Percentiles rank a stretch among this genome's conserved stretches.
Evolutionary conservation across 2,329 filamentous ascomycete genomes (phyloP).

Genomic region (Phaeophleospora eucalypticola): DNA sequence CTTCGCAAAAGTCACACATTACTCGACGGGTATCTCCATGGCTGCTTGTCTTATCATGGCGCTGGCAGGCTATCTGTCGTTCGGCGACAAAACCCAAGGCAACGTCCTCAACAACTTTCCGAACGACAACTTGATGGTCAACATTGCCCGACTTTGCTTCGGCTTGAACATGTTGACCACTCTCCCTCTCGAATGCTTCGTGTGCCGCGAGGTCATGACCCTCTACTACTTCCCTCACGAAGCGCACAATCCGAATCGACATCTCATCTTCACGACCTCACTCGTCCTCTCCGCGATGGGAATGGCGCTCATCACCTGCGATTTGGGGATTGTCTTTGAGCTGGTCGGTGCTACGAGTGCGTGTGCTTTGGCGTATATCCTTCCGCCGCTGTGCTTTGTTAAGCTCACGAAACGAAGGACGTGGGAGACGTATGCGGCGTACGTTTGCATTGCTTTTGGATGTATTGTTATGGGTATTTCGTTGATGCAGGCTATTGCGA

Average conservation of each 20-base stretch:
- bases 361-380: slow-evolving; percentile 88
- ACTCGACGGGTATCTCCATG: slow-evolving; percentile 85
- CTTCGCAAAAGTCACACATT: slow-evolving; percentile 89
- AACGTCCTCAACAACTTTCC: slow-evolving; percentile 99
- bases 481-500: slow-evolving; percentile 65
- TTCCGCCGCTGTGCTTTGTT: slow-evolving; percentile 92
- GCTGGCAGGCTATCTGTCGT: slow-evolving; percentile 83
- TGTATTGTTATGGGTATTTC: slow-evolving; percentile 75
- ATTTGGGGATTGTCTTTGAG: slow-evolving; percentile 91
- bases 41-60: slow-evolving; percentile 88
- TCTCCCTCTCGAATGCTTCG: slow-evolving; percentile 91
- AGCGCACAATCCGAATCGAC: slow-evolving; percentile 76
- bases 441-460: slow-evolving; percentile 73
- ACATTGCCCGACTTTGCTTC: slow-evolving; percentile 90
- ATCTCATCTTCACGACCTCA: slow-evolving; percentile 78
- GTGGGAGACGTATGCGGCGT: slow-evolving; percentile 56
- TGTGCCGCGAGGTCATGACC: slow-evolving; percentile 93
- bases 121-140: slow-evolving; percentile 84
- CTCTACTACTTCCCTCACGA: slow-evolving; percentile 72
- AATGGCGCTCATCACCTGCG: slow-evolving; percentile 80
- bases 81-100: slow-evolving; percentile 84
- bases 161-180: slow-evolving; percentile 99
- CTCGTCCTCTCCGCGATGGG: slow-evolving; percentile 76
- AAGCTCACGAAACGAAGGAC: slow-evolving; percentile 72
- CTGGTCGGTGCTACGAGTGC: slow-evolving; percentile 93